Percentiles rank a stretch among this genome's conserved stretches.
These are phyloP conservation scores for Alternaria alternata DNA, from an alignment of 2,329 filamentous ascomycete genomes.

Conservation along the genomic window DNA sequence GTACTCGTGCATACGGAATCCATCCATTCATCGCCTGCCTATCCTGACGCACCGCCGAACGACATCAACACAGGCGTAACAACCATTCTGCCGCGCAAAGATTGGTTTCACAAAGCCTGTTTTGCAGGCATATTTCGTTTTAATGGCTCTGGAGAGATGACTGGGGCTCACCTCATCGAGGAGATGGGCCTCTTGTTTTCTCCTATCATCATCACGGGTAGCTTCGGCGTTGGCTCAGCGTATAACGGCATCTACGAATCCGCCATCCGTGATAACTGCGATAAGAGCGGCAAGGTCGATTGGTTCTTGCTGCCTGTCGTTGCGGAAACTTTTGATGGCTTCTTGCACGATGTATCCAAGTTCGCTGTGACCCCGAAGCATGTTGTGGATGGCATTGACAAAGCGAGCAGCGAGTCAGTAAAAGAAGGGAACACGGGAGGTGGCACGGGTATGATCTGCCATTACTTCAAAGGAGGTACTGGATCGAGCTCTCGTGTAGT, in stretches of 20 bases:
- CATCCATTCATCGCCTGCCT: slow-evolving; percentile 42
- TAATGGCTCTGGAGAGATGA: slow-evolving; percentile 71
- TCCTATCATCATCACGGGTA: slow-evolving; percentile 68
- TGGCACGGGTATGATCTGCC: slow-evolving; percentile 73
- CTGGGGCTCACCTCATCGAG: slow-evolving; percentile 67
- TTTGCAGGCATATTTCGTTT: slow-evolving; percentile 64
- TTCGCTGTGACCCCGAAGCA: slow-evolving; percentile 65
- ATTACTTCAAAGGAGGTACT: slow-evolving; percentile 72
- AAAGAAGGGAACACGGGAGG: slow-evolving; percentile 70
- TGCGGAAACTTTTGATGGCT: slow-evolving; percentile 70
- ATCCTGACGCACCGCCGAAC: slow-evolving; percentile 36
- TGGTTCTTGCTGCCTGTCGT: slow-evolving; percentile 67
- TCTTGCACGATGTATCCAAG: slow-evolving; percentile 64
- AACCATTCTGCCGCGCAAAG: slow-evolving; percentile 54
- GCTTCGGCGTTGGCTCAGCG: slow-evolving; percentile 65
- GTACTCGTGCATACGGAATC: slow-evolving; percentile 54
- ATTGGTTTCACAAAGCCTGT: slow-evolving; percentile 53
- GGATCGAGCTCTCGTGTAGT: slow-evolving; percentile 68
- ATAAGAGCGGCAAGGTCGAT: slow-evolving; percentile 55
- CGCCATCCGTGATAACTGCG: slow-evolving; percentile 57
- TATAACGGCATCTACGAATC: slow-evolving; percentile 68
- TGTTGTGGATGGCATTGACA: slow-evolving; percentile 63
- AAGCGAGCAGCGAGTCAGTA: slow-evolving; percentile 61
- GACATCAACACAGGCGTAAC: slow-evolving; percentile 56
- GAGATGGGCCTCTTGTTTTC: slow-evolving; percentile 68